Percentiles rank a stretch among this genome's conserved stretches.
phyloP scores from a whole-genome alignment of 352 stramenopile species.

The Pythium rishiriense region DNA sequence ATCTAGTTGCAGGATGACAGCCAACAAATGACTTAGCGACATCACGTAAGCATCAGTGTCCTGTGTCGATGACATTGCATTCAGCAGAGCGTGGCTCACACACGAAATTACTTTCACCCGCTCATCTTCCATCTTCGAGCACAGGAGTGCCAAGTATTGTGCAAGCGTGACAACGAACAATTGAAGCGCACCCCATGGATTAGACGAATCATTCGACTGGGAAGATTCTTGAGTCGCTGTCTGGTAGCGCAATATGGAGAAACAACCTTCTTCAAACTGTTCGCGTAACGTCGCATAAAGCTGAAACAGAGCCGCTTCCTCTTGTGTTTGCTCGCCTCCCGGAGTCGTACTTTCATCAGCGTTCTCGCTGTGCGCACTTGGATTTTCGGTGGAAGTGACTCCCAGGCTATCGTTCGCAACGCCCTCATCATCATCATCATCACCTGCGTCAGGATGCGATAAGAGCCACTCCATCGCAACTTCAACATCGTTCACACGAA shows the following conservation, averaged over 20 bases:
- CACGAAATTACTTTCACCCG: conserved; percentile 50
- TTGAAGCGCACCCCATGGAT: conserved; percentile 39
- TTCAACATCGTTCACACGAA: conserved; percentile 92
- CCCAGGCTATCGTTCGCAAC: conserved; percentile 29
- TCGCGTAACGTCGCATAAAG: conserved; percentile 55
- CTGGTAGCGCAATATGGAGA: conserved; percentile 61
- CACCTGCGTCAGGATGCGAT: conserved; percentile 83
- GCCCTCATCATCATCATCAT: conserved; percentile 33
- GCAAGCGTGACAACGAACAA: conserved; percentile 60
- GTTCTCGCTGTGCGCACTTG: neutral
- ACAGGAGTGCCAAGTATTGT: conserved; percentile 68
- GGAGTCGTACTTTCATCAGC: neutral
- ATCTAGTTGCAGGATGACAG: conserved; percentile 69
- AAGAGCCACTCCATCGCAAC: conserved; percentile 97
- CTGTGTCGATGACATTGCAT: conserved; percentile 34
- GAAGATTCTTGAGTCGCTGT: neutral
- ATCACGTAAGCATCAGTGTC: conserved; percentile 40
- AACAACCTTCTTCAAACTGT: conserved; percentile 65
- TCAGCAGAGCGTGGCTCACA: conserved; percentile 49
- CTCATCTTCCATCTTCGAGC: conserved; percentile 56
- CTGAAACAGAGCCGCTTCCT: conserved; percentile 49
- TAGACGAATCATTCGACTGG: neutral
- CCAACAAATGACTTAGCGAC: conserved; percentile 66
- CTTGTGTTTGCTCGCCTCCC: conserved; percentile 34
- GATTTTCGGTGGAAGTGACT: neutral